Evolutionary conservation across 1,284 basidiomycete species (phyloP).

Genomic region (Xerocomus nothofagi): DNA sequence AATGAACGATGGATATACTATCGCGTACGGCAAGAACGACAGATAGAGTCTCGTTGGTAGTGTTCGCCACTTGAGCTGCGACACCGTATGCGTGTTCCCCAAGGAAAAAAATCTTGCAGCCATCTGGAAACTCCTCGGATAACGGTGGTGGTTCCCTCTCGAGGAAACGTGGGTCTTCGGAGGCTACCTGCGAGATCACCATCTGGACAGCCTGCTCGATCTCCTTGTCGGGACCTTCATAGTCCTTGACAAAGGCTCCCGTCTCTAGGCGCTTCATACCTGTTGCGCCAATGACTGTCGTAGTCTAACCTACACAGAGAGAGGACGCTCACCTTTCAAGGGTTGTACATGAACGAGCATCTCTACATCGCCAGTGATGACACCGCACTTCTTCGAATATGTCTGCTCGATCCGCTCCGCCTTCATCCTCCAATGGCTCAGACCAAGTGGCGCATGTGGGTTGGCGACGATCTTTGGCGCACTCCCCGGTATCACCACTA

Average conservation of each 20-base stretch:
- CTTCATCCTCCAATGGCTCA: slow-evolving; percentile 74
- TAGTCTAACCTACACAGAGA: not conserved
- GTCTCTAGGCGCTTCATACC: slow-evolving; percentile 87
- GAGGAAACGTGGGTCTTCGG: slow-evolving; percentile 88
- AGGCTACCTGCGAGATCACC: slow-evolving; percentile 72
- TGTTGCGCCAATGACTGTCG: slow-evolving; percentile 30
- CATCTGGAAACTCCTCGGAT: slow-evolving; percentile 86
- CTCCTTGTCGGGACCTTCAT: slow-evolving; percentile 81
- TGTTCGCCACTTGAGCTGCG: slow-evolving; percentile 83
- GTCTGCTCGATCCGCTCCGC: slow-evolving; percentile 79
- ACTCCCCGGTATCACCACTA: slow-evolving; percentile 52
- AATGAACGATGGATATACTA: not conserved
- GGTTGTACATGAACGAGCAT: slow-evolving; percentile 82
- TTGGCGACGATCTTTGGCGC: slow-evolving; percentile 63
- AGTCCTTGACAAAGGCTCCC: slow-evolving; percentile 94
- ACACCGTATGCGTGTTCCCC: slow-evolving; percentile 94
- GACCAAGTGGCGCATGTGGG: slow-evolving; percentile 67
- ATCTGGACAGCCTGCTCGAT: slow-evolving; percentile 86
- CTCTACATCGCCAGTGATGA: slow-evolving; percentile 82
- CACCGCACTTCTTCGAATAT: slow-evolving; percentile 90
- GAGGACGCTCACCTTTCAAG: slow-evolving; percentile 67
- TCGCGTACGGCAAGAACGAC: slow-evolving; percentile 77
- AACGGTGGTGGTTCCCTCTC: slow-evolving; percentile 82
- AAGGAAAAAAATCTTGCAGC: slow-evolving; percentile 93
- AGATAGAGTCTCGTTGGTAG: slow-evolving; percentile 66